Evolutionary conservation across 2,329 filamentous ascomycete genomes (phyloP), one percentile per base, ranked within the genome.

Genomic region (Epichloe uncinata): DNA sequence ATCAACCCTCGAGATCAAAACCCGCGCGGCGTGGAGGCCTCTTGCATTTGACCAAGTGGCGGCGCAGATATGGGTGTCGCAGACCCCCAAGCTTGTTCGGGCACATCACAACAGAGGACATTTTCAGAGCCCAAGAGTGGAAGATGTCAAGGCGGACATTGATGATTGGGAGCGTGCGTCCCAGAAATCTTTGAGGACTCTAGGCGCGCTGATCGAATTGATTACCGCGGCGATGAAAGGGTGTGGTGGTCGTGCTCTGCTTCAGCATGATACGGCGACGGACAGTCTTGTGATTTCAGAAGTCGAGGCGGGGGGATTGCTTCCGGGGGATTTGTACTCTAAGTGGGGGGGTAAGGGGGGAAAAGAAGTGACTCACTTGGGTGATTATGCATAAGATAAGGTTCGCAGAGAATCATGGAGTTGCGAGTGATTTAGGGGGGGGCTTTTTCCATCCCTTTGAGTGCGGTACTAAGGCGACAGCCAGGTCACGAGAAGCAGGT

Each of bases 61-160:
- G 22, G 52, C 68, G 2, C 69, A 73, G 57, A 62, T 74, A 22
- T 74, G 70, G 70, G 53, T 64, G 15, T 73, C 68, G 5, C 70
- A 74, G 58, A 74, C 71, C 65, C 65, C 67, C 1, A 70, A 69
- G 40, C 67, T 74, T 35, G 68, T 73, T n/a, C 63, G 66, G 33
- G 70, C 69, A 1, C 70, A 71, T 53, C 68, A 73, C 53, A 43
- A 54, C 3, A 50, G 52, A 2, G 70, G 70, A 35, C 18, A 48
- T 1, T 73, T 74, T 52, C 15, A 50, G 8, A 34, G 41, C 15
- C 59, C 63, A 38, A 34, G 9, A 26, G 35, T 55, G 47, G 61
- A 71, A 57, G 59, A 71, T 54, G 60, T 72, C 12, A 44, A 55
- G 3, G 34, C 18, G 18, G 51, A 61, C 5, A 57, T 71, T 35